These are phyloP conservation scores for Porphyra umbilicalis DNA, from an alignment of 31 red algal species.

Conservation along the genomic window DNA sequence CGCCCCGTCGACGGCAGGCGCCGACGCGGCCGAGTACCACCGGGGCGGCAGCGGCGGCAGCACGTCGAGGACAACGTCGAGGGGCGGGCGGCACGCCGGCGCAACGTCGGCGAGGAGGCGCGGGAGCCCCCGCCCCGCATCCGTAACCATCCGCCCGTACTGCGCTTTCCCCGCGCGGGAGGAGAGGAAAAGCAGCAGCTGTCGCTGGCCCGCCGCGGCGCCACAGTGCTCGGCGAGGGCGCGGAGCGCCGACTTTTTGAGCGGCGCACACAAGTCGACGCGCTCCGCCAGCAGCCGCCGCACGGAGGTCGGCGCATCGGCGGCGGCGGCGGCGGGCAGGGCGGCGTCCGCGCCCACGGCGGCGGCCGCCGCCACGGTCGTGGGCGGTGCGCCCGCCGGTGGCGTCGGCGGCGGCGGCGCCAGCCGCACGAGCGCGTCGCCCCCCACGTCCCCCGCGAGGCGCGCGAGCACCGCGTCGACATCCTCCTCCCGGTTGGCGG, in stretches of 20 bases:
- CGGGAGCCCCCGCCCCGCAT: slow-evolving; percentile 22
- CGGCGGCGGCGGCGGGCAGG: not conserved
- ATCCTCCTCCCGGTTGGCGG: slow-evolving; percentile 57
- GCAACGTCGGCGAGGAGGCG: slow-evolving; percentile 37
- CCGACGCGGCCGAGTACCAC: slow-evolving; percentile 80
- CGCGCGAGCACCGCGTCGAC: slow-evolving; percentile 22
- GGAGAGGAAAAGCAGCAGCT: slow-evolving; percentile 30
- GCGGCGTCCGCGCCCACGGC: not conserved
- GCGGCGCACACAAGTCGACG: slow-evolving; percentile 41
- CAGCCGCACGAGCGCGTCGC: not conserved
- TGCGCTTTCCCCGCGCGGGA: slow-evolving; percentile 44
- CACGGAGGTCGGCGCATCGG: not conserved
- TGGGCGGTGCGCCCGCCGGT: too few relatives aligned
- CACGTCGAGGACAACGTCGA: slow-evolving; percentile 57
- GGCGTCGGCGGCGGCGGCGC: too few relatives aligned
- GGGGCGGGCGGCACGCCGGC: slow-evolving; percentile 47
- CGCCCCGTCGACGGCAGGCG: slow-evolving; percentile 36
- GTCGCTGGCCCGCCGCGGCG: slow-evolving; percentile 18
- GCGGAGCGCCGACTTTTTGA: slow-evolving; percentile 49
- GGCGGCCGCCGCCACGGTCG: not conserved
- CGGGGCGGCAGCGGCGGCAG: slow-evolving; percentile 54
- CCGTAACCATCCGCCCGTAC: slow-evolving; percentile 33
- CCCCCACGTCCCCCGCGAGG: not conserved
- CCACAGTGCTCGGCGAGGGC: slow-evolving; percentile 47
- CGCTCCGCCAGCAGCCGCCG: slow-evolving; percentile 8